Evolutionary conservation across 441 rosid genomes (phyloP).

Genomic region (Breynia disticha): DNA sequence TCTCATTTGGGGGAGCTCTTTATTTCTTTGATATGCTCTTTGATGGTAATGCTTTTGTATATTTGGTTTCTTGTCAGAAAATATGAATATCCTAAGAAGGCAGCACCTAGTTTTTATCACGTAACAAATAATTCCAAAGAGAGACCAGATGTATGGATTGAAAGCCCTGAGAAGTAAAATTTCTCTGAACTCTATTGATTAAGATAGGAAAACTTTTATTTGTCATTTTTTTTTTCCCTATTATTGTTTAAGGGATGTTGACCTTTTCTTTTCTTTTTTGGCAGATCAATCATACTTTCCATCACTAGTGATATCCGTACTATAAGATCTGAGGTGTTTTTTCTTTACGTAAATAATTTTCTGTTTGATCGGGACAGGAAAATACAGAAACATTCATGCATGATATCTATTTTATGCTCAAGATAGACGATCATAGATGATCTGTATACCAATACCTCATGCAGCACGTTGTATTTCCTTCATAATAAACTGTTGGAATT

Average conservation of each 20-base stretch:
- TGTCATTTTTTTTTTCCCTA: neutral
- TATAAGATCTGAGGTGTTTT: constrained; percentile 85
- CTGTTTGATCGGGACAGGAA: neutral
- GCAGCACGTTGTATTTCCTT: no score
- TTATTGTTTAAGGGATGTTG: neutral
- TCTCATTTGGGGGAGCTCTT: no score
- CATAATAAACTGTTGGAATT: neutral
- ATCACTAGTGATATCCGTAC: constrained; percentile 95
- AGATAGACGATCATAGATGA: no score
- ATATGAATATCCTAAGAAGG: constrained; percentile 78
- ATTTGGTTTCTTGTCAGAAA: constrained; percentile 40
- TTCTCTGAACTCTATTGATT: constrained; percentile 7
- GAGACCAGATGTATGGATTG: constrained; percentile 99
- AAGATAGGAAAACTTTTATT: neutral
- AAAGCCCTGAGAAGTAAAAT: constrained; percentile 89
- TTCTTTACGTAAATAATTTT: neutral
- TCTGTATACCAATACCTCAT: no score
- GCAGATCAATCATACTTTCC: constrained; percentile 83
- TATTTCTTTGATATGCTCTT: neutral
- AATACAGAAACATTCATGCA: neutral
- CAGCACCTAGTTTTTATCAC: constrained; percentile 79
- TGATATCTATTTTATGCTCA: neutral
- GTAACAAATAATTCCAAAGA: constrained; percentile 85
- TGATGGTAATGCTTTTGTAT: neutral
- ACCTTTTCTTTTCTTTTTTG: constrained; percentile 9